A percentile compares a stretch with the other conserved stretches of the same genome.
phyloP scores from a whole-genome alignment of 805 yeast species.

The Wickerhamomyces canadensis region DNA sequence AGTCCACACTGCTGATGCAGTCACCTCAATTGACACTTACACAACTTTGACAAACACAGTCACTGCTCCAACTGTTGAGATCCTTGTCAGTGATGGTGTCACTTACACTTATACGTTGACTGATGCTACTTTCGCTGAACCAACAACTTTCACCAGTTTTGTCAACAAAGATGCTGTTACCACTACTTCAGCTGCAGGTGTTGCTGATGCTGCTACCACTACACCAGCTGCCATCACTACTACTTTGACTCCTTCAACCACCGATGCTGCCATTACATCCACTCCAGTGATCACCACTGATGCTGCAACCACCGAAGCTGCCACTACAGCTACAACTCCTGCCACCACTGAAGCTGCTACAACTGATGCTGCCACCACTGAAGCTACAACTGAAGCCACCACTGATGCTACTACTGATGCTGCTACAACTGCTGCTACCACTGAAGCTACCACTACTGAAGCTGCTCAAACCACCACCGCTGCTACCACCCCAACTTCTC shows the following conservation, averaged over 20 bases:
- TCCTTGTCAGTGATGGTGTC: conserved; percentile 30
- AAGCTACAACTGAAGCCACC: conserved; percentile 16
- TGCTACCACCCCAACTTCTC: conserved; percentile 12
- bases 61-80: conserved; percentile 37
- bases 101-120: conserved; percentile 34
- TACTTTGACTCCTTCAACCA: conserved; percentile 19
- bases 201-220: conserved; percentile 12
- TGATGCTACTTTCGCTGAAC: conserved; percentile 29
- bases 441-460: conserved; percentile 12
- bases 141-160: conserved; percentile 30
- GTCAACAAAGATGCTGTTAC: conserved; percentile 11
- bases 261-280: conserved; percentile 7
- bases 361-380: conserved; percentile 8
- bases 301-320: conserved; percentile 11
- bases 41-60: conserved; percentile 34
- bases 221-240: conserved; percentile 12
- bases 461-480: conserved; percentile 13
- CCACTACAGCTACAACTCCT: conserved; percentile 8
- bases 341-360: conserved; percentile 10
- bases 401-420: conserved; percentile 16
- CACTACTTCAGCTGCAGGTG: conserved; percentile 10
- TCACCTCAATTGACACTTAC: conserved; percentile 38
- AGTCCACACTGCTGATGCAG: conserved; percentile 50
- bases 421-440: conserved; percentile 9
- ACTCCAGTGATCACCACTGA: conserved; percentile 8